Evolutionary conservation across 257 asterid species (phyloP).

Genomic region (Capsicum pubescens): DNA sequence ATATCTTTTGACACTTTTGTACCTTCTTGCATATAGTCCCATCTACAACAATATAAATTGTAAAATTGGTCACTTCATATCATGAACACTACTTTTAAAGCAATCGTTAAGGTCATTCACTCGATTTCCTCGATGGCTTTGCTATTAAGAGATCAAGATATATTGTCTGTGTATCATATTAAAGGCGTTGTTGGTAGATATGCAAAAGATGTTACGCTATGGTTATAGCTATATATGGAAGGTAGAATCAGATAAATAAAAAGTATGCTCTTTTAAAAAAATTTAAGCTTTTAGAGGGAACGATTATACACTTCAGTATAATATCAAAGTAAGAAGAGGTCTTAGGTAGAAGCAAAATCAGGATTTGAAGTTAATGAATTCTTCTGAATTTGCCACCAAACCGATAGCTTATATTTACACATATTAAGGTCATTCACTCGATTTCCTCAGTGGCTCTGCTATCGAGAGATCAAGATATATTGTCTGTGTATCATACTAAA

Average conservation of each 20-base stretch:
- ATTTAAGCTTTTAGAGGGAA: too few species aligned
- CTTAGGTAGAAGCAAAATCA: accelerated
- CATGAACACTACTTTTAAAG: neutral
- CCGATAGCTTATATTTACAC: neutral
- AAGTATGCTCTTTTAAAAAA: too few species aligned
- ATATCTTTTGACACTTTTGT: conserved; percentile 28
- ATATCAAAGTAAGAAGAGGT: neutral
- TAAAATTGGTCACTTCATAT: neutral
- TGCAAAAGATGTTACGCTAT: neutral
- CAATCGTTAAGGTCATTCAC: neutral
- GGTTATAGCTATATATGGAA: neutral
- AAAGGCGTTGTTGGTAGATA: neutral
- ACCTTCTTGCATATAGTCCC: conserved; percentile 38
- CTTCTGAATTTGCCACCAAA: neutral
- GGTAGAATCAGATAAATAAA: too few species aligned
- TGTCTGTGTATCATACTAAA: too few species aligned
- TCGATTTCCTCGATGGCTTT: neutral
- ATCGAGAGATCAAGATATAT: too few species aligned
- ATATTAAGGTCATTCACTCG: too few species aligned
- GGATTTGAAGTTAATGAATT: neutral
- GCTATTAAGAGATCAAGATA: neutral
- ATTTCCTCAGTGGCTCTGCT: too few species aligned
- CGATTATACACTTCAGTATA: neutral
- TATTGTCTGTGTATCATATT: neutral
- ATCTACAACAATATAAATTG: conserved; percentile 10